A percentile compares a stretch with the other conserved stretches of the same genome.
Conservation (phyloP, 352 stramenopile genomes). For the Phytopythium montanum region DNA sequence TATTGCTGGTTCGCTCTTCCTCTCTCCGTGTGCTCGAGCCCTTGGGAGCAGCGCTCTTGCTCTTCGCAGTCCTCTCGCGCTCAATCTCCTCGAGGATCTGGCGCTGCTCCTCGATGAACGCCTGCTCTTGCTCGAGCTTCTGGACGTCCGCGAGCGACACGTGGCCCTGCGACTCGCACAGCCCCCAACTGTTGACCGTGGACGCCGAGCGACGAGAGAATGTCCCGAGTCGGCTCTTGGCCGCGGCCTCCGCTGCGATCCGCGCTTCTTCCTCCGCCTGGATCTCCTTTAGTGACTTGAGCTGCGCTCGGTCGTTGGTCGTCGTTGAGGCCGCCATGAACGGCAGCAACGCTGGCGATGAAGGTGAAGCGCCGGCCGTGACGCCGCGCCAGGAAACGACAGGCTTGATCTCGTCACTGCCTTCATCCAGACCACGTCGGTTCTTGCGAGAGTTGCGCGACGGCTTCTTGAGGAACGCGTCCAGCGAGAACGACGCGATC, state of each 20-base stretch:
- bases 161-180: slow-evolving; percentile 36
- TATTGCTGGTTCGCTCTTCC: slow-evolving; percentile 8
- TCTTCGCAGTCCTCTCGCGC: slow-evolving; percentile 6
- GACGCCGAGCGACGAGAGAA: slow-evolving; percentile 27
- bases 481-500: slow-evolving; percentile 53
- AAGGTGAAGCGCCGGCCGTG: background rate
- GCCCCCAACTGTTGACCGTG: slow-evolving; percentile 70
- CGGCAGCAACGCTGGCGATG: background rate
- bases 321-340: background rate
- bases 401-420: slow-evolving; percentile 1
- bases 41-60: background rate
- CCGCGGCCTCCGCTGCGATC: slow-evolving; percentile 29
- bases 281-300: slow-evolving; percentile 61
- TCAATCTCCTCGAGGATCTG: slow-evolving; percentile 64
- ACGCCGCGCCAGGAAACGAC: slow-evolving; percentile 3
- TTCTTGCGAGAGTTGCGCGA: slow-evolving; percentile 22
- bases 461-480: slow-evolving; percentile 61
- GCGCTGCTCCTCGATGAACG: slow-evolving; percentile 60
- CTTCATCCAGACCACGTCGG: slow-evolving; percentile 7
- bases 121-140: slow-evolving; percentile 54
- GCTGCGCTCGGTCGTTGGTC: background rate
- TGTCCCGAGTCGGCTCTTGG: slow-evolving; percentile 39
- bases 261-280: slow-evolving; percentile 56
- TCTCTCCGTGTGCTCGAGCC: background rate
- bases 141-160: slow-evolving; percentile 67